Evolutionary conservation across 2,329 filamentous ascomycete genomes (phyloP).

Genomic region (Talaromyces albobiverticillius): DNA sequence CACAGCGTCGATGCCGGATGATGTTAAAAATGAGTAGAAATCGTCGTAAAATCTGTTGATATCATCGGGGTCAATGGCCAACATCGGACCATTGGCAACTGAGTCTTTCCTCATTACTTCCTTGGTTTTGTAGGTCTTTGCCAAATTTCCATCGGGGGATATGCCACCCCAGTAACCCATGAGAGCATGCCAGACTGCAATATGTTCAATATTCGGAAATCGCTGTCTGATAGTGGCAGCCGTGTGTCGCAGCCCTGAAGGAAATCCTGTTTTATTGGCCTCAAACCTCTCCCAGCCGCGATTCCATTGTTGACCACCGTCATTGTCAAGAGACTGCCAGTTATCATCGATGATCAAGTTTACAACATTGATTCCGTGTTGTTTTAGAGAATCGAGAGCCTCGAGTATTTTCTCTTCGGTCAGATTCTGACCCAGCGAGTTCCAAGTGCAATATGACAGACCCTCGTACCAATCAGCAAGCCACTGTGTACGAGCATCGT

Average conservation of each 20-base stretch:
- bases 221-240: slow-evolving; percentile 66
- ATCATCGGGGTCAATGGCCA: slow-evolving; percentile 71
- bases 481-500: slow-evolving; percentile 55
- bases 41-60: slow-evolving; percentile 78
- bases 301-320: slow-evolving; percentile 51
- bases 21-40: slow-evolving; percentile 79
- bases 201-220: slow-evolving; percentile 71
- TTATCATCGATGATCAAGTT: slow-evolving; percentile 96
- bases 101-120: slow-evolving; percentile 55
- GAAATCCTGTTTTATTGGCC: slow-evolving; percentile 75
- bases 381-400: slow-evolving; percentile 68
- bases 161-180: slow-evolving; percentile 90
- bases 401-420: slow-evolving; percentile 75
- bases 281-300: slow-evolving; percentile 77
- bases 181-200: slow-evolving; percentile 93
- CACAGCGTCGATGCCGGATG: slow-evolving; percentile 75
- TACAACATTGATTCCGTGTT: slow-evolving; percentile 71
- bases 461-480: slow-evolving; percentile 88
- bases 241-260: slow-evolving; percentile 70
- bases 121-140: slow-evolving; percentile 72
- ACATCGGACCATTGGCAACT: slow-evolving; percentile 62
- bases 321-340: slow-evolving; percentile 75
- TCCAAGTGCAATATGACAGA: slow-evolving; percentile 96
- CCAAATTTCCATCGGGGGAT: slow-evolving; percentile 69
- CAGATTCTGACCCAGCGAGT: slow-evolving; percentile 78